Evolutionary conservation across 2,329 filamentous ascomycete species (phyloP), one percentile per base, ranked within the genome.

Genomic region (Colletotrichum sp.): DNA sequence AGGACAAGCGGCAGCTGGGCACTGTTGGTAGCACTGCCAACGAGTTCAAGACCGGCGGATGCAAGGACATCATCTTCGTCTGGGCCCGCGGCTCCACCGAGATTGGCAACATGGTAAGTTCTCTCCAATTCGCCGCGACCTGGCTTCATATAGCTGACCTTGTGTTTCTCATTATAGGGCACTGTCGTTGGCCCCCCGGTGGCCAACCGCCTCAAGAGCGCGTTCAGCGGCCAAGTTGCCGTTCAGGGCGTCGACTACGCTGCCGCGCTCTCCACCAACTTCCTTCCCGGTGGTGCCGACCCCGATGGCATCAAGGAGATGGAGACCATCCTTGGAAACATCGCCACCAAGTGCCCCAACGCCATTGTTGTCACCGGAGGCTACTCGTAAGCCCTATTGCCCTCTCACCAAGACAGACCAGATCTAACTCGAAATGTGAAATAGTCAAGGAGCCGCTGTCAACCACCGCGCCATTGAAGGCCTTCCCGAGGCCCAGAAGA

Each of bases 341-440:
- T 83, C 1, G 81, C 82, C 24, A 79, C 75, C 12, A 83, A 85
- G 63, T 86, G 85, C 75, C 84, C 84, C 8, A 70, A 79, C 57
- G 81, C 83, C 5, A 80, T 80, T 4, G 78, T 87, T 55, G 81
- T 85, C 8, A 80, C 81, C 21, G 83, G 83, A n/a, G 85, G 85
- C 16, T 87, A 86, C 78, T 71, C 57, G 68, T 66, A 65, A 71
- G 57, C 2, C 7, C 8, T 34, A 16, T 2, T 12, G 4, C 13
- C 8, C 16, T 30, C 16, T 16, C 3, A 21, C 0, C 3, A 21
- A 44, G 8, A 57, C 7, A 0, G 2, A 24, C 16, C 24, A 9
- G 6, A 30, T 15, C 57, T 64, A 30, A 71, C 62, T 9, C 16
- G 10, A 10, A 3, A 6, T 18, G 15, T 26, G 18, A 44, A 73